phyloP scores from a whole-genome alignment of 2,329 filamentous ascomycete species.

The Bipolaris gigantea region DNA sequence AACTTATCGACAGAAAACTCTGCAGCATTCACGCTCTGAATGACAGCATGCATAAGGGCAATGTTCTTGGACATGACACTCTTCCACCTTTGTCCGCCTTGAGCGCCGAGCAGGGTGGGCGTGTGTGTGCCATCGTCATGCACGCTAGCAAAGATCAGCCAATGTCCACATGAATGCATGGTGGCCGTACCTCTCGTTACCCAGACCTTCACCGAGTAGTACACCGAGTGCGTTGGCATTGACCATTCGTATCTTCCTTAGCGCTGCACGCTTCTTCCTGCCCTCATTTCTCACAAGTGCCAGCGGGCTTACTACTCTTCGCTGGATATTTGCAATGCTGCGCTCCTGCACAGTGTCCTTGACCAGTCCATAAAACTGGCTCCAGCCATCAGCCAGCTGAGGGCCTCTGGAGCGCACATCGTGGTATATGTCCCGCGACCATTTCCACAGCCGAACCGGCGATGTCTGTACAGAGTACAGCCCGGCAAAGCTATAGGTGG shows the following conservation, averaged over 20 bases:
- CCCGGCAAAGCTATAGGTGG: slow-evolving; percentile 75
- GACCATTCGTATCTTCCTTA: slow-evolving; percentile 74
- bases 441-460: slow-evolving; percentile 72
- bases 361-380: slow-evolving; percentile 77
- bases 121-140: slow-evolving; percentile 60
- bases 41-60: slow-evolving; percentile 80
- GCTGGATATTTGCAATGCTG: slow-evolving; percentile 70
- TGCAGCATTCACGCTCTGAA: slow-evolving; percentile 68
- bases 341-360: slow-evolving; percentile 73
- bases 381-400: slow-evolving; percentile 51
- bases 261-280: slow-evolving; percentile 68
- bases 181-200: slow-evolving; percentile 50
- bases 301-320: slow-evolving; percentile 75
- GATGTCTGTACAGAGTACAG: slow-evolving; percentile 86
- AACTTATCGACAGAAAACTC: slow-evolving; percentile 59
- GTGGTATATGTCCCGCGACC: slow-evolving; percentile 69
- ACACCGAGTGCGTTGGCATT: slow-evolving; percentile 86
- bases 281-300: slow-evolving; percentile 75
- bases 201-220: slow-evolving; percentile 81
- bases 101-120: slow-evolving; percentile 47
- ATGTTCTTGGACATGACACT: slow-evolving; percentile 78
- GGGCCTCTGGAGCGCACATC: slow-evolving; percentile 56
- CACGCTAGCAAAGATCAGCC: slow-evolving; percentile 55
- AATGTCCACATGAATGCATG: background rate
- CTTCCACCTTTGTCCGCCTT: slow-evolving; percentile 64